phyloP scores from a whole-genome alignment of 2,329 filamentous ascomycete genomes.

The Alternaria brassicicola region DNA sequence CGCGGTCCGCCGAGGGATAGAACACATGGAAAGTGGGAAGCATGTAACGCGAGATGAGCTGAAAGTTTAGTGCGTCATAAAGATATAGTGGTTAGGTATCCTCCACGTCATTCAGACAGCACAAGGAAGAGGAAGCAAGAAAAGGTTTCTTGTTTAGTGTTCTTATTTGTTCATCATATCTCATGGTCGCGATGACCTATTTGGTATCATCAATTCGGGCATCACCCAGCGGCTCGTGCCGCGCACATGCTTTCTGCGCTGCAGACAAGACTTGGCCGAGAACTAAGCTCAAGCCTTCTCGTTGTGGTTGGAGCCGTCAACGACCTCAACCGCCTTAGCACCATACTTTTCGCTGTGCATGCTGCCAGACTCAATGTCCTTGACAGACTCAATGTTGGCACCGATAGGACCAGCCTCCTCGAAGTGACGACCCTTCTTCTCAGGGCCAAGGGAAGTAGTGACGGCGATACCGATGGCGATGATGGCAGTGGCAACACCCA shows the following conservation, averaged over 20 bases:
- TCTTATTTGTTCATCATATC: background rate
- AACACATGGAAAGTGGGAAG: background rate
- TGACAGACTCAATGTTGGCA: constrained; percentile 31
- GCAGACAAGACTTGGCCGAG: background rate
- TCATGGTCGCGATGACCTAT: background rate
- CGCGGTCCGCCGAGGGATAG: background rate
- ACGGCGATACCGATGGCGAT: constrained; percentile 72
- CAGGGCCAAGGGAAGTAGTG: constrained; percentile 73
- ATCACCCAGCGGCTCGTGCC: background rate
- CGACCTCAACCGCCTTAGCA: constrained; percentile 26
- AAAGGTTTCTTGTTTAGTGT: background rate
- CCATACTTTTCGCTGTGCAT: constrained; percentile 38
- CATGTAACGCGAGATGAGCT: background rate
- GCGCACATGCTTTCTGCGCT: background rate
- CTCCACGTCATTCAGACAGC: background rate
- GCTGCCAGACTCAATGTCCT: constrained; percentile 43
- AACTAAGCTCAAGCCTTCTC: constrained; percentile 9
- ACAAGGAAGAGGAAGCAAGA: background rate
- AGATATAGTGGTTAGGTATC: background rate
- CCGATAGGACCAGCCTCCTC: constrained; percentile 64
- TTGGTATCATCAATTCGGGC: background rate
- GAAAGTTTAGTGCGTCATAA: background rate
- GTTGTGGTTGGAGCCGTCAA: constrained; percentile 13
- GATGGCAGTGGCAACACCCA: constrained; percentile 78
- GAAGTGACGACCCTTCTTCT: constrained; percentile 74